Evolutionary conservation across 1,139 yeast genomes (phyloP).

Genomic region (Hansenula lynferdii): DNA sequence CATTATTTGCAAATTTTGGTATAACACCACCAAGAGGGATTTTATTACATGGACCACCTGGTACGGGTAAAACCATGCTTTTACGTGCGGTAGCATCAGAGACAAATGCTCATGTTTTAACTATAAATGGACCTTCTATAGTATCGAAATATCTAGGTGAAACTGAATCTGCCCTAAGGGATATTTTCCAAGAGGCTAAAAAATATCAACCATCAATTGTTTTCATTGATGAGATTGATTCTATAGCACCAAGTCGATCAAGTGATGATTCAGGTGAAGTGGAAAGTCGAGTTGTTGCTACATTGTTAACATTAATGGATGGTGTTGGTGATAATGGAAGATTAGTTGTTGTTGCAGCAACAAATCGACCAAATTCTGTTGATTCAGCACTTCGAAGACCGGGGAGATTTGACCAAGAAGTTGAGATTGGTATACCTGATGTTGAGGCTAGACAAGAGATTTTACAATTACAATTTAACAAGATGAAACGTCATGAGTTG

Average conservation of each 20-base stretch:
- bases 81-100: slow-evolving; percentile 76
- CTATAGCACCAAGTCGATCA: slow-evolving; percentile 77
- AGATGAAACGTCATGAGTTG: slow-evolving; percentile 60
- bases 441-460: slow-evolving; percentile 62
- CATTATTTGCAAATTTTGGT: slow-evolving; percentile 77
- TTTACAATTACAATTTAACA: slow-evolving; percentile 52
- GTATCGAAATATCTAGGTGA: slow-evolving; percentile 93
- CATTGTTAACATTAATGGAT: slow-evolving; percentile 84
- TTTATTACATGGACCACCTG: slow-evolving; percentile 92
- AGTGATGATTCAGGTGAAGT: slow-evolving; percentile 87
- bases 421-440: slow-evolving; percentile 77
- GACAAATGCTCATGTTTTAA: slow-evolving; percentile 70
- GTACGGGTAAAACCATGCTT: slow-evolving; percentile 94
- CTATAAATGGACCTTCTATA: slow-evolving; percentile 87
- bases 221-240: slow-evolving; percentile 89
- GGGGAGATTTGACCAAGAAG: slow-evolving; percentile 87
- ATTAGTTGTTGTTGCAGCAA: slow-evolving; percentile 76
- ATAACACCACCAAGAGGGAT: slow-evolving; percentile 90
- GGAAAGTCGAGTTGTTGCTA: slow-evolving; percentile 86
- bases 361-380: slow-evolving; percentile 74
- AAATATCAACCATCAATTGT: slow-evolving; percentile 82
- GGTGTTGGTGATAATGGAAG: slow-evolving; percentile 71
- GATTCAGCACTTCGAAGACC: slow-evolving; percentile 90
- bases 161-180: slow-evolving; percentile 79
- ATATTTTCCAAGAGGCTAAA: slow-evolving; percentile 79